Evolutionary conservation across 1,139 yeast genomes (phyloP).

Genomic region (Eremothecium sinecaudum): DNA sequence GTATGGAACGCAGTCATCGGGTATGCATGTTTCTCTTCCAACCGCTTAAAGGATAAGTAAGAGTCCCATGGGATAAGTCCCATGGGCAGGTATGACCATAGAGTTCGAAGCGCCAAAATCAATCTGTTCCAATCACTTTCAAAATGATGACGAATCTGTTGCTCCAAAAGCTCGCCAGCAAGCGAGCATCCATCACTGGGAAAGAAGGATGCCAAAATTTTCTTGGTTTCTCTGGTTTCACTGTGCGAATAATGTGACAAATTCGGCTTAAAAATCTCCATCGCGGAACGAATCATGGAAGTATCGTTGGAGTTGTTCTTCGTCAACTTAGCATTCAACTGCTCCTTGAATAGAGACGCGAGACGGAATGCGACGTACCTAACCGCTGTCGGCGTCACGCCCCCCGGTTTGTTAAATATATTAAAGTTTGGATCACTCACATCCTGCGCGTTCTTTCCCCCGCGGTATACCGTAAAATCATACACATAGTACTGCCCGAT

Average conservation of each 20-base stretch:
- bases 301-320: constrained; percentile 9
- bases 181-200: constrained; percentile 32
- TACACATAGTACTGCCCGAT: constrained; percentile 14
- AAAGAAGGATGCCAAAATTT: constrained; percentile 24
- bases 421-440: constrained; percentile 19
- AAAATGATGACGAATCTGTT: constrained; percentile 16
- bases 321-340: constrained; percentile 12
- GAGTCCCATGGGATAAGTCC: constrained; percentile 32
- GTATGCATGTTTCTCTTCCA: constrained; percentile 20
- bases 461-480: constrained; percentile 11
- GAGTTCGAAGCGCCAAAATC: constrained; percentile 24
- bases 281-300: constrained; percentile 12
- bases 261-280: constrained; percentile 31
- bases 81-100: constrained; percentile 29
- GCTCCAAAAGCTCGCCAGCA: constrained; percentile 25
- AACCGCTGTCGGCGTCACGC: constrained; percentile 28
- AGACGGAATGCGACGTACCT: constrained; percentile 30
- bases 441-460: constrained; percentile 7
- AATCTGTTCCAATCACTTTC: constrained; percentile 21
- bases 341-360: constrained; percentile 26
- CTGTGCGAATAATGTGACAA: constrained; percentile 28
- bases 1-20: constrained; percentile 30
- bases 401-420: constrained; percentile 21
- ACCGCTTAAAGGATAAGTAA: constrained; percentile 21
- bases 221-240: constrained; percentile 23